Evolutionary conservation across 2,329 filamentous ascomycete species (phyloP).

Genomic region (Laburnicola sp.): DNA sequence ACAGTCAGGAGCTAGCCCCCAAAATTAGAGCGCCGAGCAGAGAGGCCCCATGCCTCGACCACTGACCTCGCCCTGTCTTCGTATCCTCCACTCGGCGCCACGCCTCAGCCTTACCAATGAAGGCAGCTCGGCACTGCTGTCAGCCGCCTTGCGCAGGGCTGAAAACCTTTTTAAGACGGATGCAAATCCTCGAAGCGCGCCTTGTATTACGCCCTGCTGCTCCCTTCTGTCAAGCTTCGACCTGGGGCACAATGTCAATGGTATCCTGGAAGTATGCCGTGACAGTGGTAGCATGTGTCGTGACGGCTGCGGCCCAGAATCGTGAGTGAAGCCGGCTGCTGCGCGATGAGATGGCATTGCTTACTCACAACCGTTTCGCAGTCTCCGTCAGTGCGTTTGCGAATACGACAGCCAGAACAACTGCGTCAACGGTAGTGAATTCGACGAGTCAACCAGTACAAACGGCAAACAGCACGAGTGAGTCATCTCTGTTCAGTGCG

Average conservation of each 20-base stretch:
- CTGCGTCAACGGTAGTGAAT: background rate
- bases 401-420: background rate
- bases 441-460: background rate
- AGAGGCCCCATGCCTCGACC: background rate
- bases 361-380: background rate
- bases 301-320: background rate
- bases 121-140: background rate
- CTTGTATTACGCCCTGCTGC: background rate
- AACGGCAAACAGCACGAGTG: background rate
- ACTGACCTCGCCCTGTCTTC: background rate
- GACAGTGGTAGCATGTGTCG: background rate
- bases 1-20: background rate
- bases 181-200: background rate
- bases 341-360: no score
- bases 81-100: background rate
- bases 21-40: background rate
- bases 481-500: background rate
- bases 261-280: background rate
- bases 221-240: background rate
- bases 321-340: background rate
- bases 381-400: background rate
- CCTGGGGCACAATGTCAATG: background rate
- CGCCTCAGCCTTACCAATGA: background rate
- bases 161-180: background rate
- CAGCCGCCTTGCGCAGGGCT: background rate